phyloP scores from a whole-genome alignment of 768 basidiomycete species.

The Panaeolus cyanescens region DNA sequence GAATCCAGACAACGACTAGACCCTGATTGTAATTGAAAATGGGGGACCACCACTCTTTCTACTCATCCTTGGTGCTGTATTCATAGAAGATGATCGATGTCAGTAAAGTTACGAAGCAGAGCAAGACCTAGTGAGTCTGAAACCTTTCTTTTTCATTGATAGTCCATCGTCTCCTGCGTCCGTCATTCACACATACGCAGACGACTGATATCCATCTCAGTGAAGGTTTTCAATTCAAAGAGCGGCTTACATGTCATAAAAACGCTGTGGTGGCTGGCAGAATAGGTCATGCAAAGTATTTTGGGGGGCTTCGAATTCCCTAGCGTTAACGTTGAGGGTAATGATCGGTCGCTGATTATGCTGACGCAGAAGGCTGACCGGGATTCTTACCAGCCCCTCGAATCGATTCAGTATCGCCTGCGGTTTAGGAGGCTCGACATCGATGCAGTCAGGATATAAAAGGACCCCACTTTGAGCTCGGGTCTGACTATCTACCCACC shows the following conservation, averaged over 20 bases:
- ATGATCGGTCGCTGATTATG: background rate
- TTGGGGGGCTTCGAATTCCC: background rate
- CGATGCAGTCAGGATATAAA: background rate
- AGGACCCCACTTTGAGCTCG: too few species aligned
- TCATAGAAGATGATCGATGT: background rate
- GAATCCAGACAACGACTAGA: too few species aligned
- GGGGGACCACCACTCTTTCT: too few species aligned
- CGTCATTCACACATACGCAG: background rate
- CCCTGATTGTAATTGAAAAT: too few species aligned
- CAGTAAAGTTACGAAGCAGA: background rate
- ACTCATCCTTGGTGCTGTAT: too few species aligned
- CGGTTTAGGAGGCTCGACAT: background rate
- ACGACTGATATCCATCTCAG: background rate
- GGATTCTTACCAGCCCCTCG: background rate
- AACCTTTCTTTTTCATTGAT: background rate
- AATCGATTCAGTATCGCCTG: too few species aligned
- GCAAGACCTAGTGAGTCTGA: background rate
- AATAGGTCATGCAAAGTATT: too few species aligned
- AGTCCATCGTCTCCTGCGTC: background rate
- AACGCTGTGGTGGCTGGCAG: background rate
- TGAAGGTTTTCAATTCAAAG: background rate
- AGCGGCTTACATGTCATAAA: background rate
- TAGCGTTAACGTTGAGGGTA: background rate
- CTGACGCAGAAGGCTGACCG: background rate
- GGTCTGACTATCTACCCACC: background rate